A percentile compares a stretch with the other conserved stretches of the same genome.
These are phyloP conservation scores for Dissophora ornata DNA, from an alignment of 192 early-diverging fungal genomes.

Conservation along the genomic window DNA sequence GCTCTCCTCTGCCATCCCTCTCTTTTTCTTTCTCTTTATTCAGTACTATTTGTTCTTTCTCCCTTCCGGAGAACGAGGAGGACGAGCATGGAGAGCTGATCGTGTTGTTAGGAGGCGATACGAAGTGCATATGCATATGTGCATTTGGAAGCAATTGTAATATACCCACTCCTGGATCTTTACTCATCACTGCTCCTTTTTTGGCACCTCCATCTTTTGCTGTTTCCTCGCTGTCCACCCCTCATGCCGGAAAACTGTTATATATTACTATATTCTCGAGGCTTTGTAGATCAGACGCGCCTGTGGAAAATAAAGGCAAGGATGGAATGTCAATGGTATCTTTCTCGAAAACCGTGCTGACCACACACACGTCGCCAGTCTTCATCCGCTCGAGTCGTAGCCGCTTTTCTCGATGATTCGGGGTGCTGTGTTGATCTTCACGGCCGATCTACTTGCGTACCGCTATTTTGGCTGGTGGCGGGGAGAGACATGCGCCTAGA, in stretches of 20 bases:
- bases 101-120: constrained; percentile 28
- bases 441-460: not conserved
- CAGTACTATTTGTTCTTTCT: not conserved
- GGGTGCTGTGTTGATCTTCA: not conserved
- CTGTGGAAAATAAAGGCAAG: not conserved
- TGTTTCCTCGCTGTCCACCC: constrained; percentile 4
- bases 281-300: constrained; percentile 4
- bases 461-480: constrained; percentile 4
- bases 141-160: constrained; percentile 25
- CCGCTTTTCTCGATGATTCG: not conserved
- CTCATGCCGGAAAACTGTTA: constrained; percentile 18
- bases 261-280: constrained; percentile 4
- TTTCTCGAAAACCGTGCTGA: not conserved
- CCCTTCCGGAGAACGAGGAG: not conserved
- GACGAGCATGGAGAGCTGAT: constrained; percentile 11
- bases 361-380: too few relatives aligned
- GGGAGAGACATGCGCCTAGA: not conserved
- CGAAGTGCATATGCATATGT: constrained; percentile 16
- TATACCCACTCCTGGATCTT: constrained; percentile 29
- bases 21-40: constrained; percentile 3
- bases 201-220: constrained; percentile 22
- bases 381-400: not conserved
- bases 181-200: constrained; percentile 24
- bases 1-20: not conserved
- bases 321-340: constrained; percentile 20